Evolutionary conservation across 495 filamentous ascomycete species (phyloP).

Genomic region (Hypomontagnella submonticulosa): DNA sequence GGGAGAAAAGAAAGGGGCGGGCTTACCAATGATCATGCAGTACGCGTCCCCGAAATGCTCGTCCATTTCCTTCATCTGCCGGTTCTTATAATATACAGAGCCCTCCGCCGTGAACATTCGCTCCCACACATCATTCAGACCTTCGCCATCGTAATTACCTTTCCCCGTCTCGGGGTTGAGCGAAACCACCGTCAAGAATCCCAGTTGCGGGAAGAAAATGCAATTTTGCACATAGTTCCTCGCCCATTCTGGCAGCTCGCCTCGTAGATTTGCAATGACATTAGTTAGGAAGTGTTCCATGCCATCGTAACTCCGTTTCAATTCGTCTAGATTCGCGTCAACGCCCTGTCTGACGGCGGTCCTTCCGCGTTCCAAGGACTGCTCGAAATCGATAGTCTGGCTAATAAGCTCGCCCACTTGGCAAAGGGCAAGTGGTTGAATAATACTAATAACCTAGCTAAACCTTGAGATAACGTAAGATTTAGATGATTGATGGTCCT

Average conservation of each 20-base stretch:
- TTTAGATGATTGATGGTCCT: not conserved
- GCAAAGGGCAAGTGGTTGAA: constrained; percentile 66
- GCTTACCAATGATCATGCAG: constrained; percentile 79
- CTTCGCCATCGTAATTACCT: constrained; percentile 73
- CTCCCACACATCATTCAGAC: constrained; percentile 73
- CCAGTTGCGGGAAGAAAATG: constrained; percentile 90
- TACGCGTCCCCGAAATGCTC: constrained; percentile 85
- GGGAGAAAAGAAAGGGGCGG: too few relatives aligned
- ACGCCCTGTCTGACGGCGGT: constrained; percentile 79
- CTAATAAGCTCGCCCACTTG: constrained; percentile 75
- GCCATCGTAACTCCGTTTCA: constrained; percentile 82
- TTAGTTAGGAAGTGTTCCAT: constrained; percentile 76
- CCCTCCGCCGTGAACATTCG: constrained; percentile 78
- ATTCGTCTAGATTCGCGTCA: constrained; percentile 78
- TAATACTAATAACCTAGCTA: constrained; percentile 50
- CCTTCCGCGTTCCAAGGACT: constrained; percentile 76
- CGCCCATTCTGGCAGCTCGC: constrained; percentile 69
- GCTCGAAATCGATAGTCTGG: constrained; percentile 83
- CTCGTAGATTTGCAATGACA: constrained; percentile 70
- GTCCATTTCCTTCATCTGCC: constrained; percentile 85
- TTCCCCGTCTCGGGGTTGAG: constrained; percentile 69
- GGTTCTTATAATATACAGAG: constrained; percentile 87
- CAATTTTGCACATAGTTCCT: constrained; percentile 67
- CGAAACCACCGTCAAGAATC: constrained; percentile 84
- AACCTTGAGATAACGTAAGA: constrained; percentile 9